Evolutionary conservation across 352 stramenopile genomes (phyloP).

Genomic region (Phytophthora cryptogea): DNA sequence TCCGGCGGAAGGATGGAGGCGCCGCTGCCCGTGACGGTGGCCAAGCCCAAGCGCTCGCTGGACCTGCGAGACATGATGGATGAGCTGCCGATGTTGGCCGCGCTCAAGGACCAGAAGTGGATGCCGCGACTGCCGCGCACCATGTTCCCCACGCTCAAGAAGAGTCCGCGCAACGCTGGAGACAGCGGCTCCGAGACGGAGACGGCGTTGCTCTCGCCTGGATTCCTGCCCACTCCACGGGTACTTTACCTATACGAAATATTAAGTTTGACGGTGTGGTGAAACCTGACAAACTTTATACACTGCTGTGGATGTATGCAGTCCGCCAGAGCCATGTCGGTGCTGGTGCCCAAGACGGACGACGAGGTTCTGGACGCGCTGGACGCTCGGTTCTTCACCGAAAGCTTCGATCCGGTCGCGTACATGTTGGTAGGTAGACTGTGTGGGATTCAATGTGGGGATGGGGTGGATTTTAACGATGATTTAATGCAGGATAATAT

Average conservation of each 20-base stretch:
- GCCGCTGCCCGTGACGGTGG: conserved; percentile 29
- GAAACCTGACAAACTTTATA: conserved; percentile 9
- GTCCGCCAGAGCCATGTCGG: conserved; percentile 51
- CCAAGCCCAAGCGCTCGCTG: conserved; percentile 34
- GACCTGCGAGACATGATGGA: conserved; percentile 65
- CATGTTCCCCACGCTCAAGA: conserved; percentile 32
- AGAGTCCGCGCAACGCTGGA: conserved; percentile 16
- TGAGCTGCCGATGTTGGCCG: conserved; percentile 56
- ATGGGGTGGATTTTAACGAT: background rate
- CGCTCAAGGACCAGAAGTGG: conserved; percentile 72
- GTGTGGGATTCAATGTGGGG: background rate
- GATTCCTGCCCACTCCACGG: conserved; percentile 40
- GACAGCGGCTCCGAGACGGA: conserved; percentile 25
- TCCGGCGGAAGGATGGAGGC: conserved; percentile 27
- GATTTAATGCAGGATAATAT: conserved; percentile 58
- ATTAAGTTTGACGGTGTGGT: background rate
- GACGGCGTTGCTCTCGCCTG: conserved; percentile 31
- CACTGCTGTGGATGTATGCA: conserved; percentile 3
- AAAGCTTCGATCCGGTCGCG: conserved; percentile 70
- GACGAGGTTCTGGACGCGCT: conserved; percentile 75
- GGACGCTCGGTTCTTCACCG: conserved; percentile 83
- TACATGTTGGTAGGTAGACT: conserved; percentile 61
- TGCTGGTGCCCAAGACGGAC: conserved; percentile 64
- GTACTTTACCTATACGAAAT: conserved; percentile 13
- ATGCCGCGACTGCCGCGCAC: conserved; percentile 59